Evolutionary conservation across 768 basidiomycete species (phyloP).

Genomic region (Neoboletus brunneissimus): DNA sequence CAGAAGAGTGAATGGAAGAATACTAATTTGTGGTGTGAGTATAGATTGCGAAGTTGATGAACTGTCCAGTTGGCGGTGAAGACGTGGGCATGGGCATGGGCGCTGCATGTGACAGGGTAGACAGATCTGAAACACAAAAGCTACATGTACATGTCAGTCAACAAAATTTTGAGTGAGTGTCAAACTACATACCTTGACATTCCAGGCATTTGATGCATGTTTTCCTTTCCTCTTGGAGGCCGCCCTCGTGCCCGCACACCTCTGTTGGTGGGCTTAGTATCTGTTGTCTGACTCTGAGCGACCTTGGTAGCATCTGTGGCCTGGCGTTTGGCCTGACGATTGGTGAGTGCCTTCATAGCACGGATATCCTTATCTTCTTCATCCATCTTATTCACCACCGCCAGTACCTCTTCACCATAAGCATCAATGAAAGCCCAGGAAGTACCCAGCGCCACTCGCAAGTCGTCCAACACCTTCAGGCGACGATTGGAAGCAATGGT

Average conservation of each 20-base stretch:
- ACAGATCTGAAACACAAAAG: neutral
- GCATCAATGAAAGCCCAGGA: too few species aligned
- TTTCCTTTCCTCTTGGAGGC: neutral
- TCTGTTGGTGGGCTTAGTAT: neutral
- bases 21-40: too few species aligned
- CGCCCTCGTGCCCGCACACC: fast-evolving
- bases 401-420: too few species aligned
- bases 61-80: neutral
- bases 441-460: too few species aligned
- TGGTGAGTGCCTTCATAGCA: too few species aligned
- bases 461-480: too few species aligned
- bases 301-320: neutral
- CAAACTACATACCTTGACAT: neutral
- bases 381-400: too few species aligned
- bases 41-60: neutral
- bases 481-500: too few species aligned
- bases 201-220: neutral
- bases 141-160: neutral
- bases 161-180: neutral
- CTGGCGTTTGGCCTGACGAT: too few species aligned
- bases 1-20: too few species aligned
- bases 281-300: neutral
- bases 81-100: neutral
- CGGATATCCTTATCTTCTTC: too few species aligned
- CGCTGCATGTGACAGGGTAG: neutral